Base-by-base conservation (phyloP, 352 stramenopile species). In the Phytophthora syringae region DNA sequence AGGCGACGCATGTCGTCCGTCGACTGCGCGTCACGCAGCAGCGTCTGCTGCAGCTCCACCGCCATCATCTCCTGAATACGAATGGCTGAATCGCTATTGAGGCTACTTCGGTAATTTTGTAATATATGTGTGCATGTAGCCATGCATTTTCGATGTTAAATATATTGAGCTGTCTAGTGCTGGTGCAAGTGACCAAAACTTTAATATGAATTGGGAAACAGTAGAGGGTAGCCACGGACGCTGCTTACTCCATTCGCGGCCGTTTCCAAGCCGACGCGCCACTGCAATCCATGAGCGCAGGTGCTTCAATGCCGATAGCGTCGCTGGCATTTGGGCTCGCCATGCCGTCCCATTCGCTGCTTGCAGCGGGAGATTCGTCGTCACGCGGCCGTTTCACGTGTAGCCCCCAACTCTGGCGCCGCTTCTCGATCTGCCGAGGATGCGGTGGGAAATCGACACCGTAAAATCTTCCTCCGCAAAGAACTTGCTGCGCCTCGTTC, bases 371-470 rank as follows among this genome's bases (percentile, higher is more conserved):
- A n/a, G 45, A 67, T 25, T 80, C 76, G 12, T 79, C 60, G 15
- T 88, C 73, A 15, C 80, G 78, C 21, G 66, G 56, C 15, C 84
- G 80, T 47, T 91, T 90, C 28, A 85, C 64, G 9, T 76, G 79
- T 43, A 88, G 68, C 5, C 77, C 72, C 67, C 81, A 77, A 25
- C 52, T 70, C 32, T 91, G 73, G 30, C 72, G 62, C 39, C 71
- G 72, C 51, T 85, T 88, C 49, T 88, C 82, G 13, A 86, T 45
- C 39, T 88, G 77, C 15, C 82, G 79, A 21, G 79, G 75, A 44
- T 93, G 84, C 20, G 61, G 34, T 7, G 80, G 77, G 45, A 92
- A 93, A 4, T 89, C 76, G n/a, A 85, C 51, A 22, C 80, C 78
- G 65, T 89, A 88, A 51, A 68, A 89, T 20, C 42, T 80, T 27